Evolutionary conservation across 768 basidiomycete species (phyloP).

Genomic region (Trichaptum fuscoviolaceum): DNA sequence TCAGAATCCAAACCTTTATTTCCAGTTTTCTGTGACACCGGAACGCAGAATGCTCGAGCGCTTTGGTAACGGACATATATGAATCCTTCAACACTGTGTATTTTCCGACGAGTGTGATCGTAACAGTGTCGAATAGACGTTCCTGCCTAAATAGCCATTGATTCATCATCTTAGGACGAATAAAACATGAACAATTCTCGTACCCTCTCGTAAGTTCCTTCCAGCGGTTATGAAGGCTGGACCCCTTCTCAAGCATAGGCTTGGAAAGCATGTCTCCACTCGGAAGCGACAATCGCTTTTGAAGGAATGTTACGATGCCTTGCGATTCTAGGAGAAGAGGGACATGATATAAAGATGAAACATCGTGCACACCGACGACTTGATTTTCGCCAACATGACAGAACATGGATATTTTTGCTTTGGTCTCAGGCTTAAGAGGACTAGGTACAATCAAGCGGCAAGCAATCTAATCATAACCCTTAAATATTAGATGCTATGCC

Average conservation of each 20-base stretch:
- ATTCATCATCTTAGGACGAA: conserved; percentile 4
- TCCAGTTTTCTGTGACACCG: conserved; percentile 80
- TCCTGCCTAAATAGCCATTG: conserved; percentile 63
- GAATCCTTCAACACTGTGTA: conserved; percentile 97
- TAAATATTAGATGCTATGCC: neutral
- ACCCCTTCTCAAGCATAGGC: conserved; percentile 56
- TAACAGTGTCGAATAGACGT: conserved; percentile 82
- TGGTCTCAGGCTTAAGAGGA: conserved; percentile 78
- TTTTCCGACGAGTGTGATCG: conserved; percentile 92
- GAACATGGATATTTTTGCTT: conserved; percentile 98
- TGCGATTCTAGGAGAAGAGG: conserved; percentile 89
- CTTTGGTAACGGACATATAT: conserved; percentile 97
- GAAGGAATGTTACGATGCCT: conserved; percentile 83
- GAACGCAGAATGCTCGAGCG: conserved; percentile 95
- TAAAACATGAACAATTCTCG: conserved; percentile 19
- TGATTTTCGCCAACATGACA: conserved; percentile 89
- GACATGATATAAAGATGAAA: conserved; percentile 95
- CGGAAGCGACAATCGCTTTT: conserved; percentile 72
- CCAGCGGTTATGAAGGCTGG: conserved; percentile 70
- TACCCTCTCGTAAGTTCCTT: conserved; percentile 77
- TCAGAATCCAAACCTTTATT: conserved; percentile 56
- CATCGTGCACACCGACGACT: conserved; percentile 94
- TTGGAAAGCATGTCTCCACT: conserved; percentile 43
- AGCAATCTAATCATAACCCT: conserved; percentile 60
- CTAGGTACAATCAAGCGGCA: conserved; percentile 80